Percentiles rank a stretch among this genome's conserved stretches.
phyloP scores from a whole-genome alignment of 1,284 basidiomycete species.

The Ceratobasidium sp. region DNA sequence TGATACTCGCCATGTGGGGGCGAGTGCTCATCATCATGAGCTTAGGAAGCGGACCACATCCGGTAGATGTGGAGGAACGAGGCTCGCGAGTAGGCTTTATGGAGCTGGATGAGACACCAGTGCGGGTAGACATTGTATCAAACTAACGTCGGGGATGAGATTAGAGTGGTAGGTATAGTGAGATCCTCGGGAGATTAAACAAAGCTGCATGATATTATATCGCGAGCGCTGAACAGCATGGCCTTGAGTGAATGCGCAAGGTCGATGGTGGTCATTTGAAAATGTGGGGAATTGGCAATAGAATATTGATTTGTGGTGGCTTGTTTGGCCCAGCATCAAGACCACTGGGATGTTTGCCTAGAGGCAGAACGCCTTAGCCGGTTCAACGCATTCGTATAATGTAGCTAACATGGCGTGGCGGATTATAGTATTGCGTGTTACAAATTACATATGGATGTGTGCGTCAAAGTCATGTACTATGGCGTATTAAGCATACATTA shows the following conservation, averaged over 20 bases:
- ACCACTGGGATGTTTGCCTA: background rate
- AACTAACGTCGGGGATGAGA: background rate
- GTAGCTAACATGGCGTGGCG: background rate
- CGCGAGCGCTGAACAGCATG: background rate
- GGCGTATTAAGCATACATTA: background rate
- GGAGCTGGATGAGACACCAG: too few relatives aligned
- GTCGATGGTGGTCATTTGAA: background rate
- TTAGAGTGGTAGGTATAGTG: too few relatives aligned
- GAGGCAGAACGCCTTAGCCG: too few relatives aligned
- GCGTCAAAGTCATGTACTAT: background rate
- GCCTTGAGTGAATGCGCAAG: background rate
- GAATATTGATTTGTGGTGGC: background rate
- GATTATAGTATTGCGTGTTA: background rate
- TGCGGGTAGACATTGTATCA: background rate
- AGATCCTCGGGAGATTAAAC: too few relatives aligned
- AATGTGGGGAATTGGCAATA: background rate
- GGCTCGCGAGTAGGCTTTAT: too few relatives aligned
- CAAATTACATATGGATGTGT: background rate
- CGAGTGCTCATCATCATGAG: background rate
- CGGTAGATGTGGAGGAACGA: background rate
- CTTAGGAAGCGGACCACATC: background rate
- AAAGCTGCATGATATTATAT: background rate
- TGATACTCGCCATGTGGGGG: background rate
- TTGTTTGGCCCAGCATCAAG: background rate
- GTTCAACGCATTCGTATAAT: too few relatives aligned